A percentile compares a stretch with the other conserved stretches of the same genome.
Evolutionary conservation across 148 eudicot species (phyloP).

Genomic region (Silene latifolia): DNA sequence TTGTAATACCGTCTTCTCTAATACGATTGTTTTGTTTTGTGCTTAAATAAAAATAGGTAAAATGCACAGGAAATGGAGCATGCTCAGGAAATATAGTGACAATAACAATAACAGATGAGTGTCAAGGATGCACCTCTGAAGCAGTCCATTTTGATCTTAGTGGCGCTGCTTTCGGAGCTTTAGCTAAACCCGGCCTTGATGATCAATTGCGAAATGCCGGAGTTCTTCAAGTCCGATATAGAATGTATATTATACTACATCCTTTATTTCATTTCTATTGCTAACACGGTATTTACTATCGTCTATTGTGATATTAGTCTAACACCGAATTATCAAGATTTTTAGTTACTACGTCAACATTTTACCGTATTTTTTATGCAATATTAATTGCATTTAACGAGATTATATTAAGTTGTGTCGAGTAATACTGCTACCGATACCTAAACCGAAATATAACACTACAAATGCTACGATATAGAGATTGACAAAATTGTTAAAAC

Average conservation of each 20-base stretch:
- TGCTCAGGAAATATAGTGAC: slow-evolving; percentile 69
- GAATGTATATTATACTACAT: slow-evolving; percentile 30
- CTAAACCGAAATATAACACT: too few relatives aligned
- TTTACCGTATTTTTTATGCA: too few relatives aligned
- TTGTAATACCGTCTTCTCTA: neutral
- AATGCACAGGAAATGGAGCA: slow-evolving; percentile 43
- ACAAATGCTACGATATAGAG: too few relatives aligned
- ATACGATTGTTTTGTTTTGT: neutral
- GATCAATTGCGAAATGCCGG: slow-evolving; percentile 55
- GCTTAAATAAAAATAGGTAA: slow-evolving; percentile 37
- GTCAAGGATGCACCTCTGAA: slow-evolving; percentile 55
- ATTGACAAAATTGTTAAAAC: too few relatives aligned
- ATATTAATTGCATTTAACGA: too few relatives aligned
- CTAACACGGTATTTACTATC: neutral
- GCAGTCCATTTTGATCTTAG: slow-evolving; percentile 65
- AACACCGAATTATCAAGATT: too few relatives aligned
- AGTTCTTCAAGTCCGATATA: slow-evolving; percentile 39
- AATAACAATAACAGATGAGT: slow-evolving; percentile 57
- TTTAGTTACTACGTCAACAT: too few relatives aligned
- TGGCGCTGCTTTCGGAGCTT: slow-evolving; percentile 72
- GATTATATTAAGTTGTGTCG: too few relatives aligned
- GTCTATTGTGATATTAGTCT: too few relatives aligned
- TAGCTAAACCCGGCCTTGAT: slow-evolving; percentile 52
- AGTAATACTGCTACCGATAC: too few relatives aligned
- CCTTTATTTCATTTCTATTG: neutral